Conservation (phyloP, 495 filamentous ascomycete genomes). For the Trichocladium uniseriatum region DNA sequence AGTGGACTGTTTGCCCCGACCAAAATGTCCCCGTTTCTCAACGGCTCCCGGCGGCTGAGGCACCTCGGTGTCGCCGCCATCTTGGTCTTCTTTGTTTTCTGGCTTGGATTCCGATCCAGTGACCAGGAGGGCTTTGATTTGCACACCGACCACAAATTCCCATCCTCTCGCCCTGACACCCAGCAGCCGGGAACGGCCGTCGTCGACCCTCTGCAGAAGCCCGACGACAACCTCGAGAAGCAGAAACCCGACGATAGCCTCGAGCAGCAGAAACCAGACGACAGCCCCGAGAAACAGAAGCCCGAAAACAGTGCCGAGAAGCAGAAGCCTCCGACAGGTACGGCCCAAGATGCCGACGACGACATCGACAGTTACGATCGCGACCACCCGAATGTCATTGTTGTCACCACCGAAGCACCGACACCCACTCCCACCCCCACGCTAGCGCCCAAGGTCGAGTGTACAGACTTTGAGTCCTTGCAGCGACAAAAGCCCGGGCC, state of each 20-base stretch:
- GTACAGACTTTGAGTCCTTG: constrained; percentile 14
- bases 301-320: not conserved
- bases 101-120: constrained; percentile 11
- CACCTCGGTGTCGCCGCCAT: constrained; percentile 12
- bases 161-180: not conserved
- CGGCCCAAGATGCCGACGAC: not conserved
- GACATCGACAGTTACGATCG: not conserved
- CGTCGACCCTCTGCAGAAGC: not conserved
- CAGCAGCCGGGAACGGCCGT: too few relatives aligned
- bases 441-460: constrained; percentile 1
- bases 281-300: not conserved
- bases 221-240: not conserved
- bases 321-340: not conserved
- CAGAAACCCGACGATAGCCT: not conserved
- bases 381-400: too few relatives aligned
- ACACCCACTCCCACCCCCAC: not conserved
- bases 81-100: constrained; percentile 12
- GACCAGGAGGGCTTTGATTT: constrained; percentile 6
- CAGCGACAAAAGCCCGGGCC: constrained; percentile 26
- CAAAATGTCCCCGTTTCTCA: constrained; percentile 4
- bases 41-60: constrained; percentile 9
- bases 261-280: not conserved
- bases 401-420: not conserved
- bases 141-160: not conserved
- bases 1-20: not conserved